Base-by-base conservation (phyloP, 306 rosid genomes). In the Quercus agrifolia region DNA sequence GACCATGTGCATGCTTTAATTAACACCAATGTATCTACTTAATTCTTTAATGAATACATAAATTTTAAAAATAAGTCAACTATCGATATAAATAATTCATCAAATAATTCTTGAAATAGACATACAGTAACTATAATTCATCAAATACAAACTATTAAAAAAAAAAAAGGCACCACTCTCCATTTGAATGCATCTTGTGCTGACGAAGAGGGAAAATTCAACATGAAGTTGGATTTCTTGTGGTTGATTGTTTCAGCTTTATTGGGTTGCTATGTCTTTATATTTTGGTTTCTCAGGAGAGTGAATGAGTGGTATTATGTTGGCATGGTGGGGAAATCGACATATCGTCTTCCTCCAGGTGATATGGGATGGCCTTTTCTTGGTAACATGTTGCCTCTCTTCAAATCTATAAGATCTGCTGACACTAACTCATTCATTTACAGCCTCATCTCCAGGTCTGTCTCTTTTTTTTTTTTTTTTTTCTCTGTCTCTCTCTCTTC, bases 321-420 rank as follows among this genome's bases (percentile, higher is more conserved):
- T 17, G 38, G 12, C 2, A 49, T 56, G 12, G 55, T 71, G n/a
- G 71, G 82, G 18, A 19, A 57, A 11, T 35, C 18, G 18, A 49
- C 62, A 23, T 66, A 17, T 31, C 61, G 61, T 41, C 81, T 82
- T n/a, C 78, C 81, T 7, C 82, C 83, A 1, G 86, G 83, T 17
- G 73, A 83, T 54, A 74, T 83, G 86, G 86, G 86, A 35, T 83
- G 86, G 86, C 86, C 83, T 0, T 10, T 83, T 46, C 10, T 83
- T 44, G 86, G 83, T 28, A 78, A 46, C 1, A 23, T 69, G 9
- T 31, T 49, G 8, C 4, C 80, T 11, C 71, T 83, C 31, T 23
- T 69, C 64, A 61, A 44, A 69, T 75, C 77, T 57, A 75, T 83
- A 46, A 44, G 54, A 69, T 57, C 79, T 35, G 79, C 46, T n/a